Evolutionary conservation across 106 monocot species (phyloP).

Genomic region (Alisma plantagoaquatica): DNA sequence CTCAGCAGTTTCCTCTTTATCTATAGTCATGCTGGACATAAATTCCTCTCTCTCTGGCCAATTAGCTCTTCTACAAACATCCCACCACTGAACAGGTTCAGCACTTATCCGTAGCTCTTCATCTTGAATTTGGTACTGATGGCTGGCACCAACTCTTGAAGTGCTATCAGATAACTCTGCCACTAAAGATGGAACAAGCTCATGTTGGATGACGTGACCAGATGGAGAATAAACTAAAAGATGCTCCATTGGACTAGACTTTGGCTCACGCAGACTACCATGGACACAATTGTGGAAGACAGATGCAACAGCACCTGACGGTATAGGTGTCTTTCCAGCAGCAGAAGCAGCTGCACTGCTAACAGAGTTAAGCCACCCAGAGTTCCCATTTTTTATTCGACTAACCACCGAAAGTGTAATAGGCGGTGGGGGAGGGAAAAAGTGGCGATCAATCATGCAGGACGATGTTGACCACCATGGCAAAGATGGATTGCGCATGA

Average conservation of each 20-base stretch:
- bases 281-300: slow-evolving; percentile 63
- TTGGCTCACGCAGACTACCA: slow-evolving; percentile 9
- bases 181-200: slow-evolving; percentile 48
- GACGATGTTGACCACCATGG: slow-evolving; percentile 89
- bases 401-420: slow-evolving; percentile 68
- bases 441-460: slow-evolving; percentile 38
- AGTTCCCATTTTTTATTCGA: slow-evolving; percentile 73
- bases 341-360: slow-evolving; percentile 85
- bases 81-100: slow-evolving; percentile 98
- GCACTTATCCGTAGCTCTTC: slow-evolving; percentile 74
- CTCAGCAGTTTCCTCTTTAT: slow-evolving; percentile 18
- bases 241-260: slow-evolving; percentile 61
- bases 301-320: slow-evolving; percentile 84
- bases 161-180: slow-evolving; percentile 43
- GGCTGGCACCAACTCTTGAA: slow-evolving; percentile 32
- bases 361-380: slow-evolving; percentile 89
- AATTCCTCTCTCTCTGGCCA: slow-evolving; percentile 92
- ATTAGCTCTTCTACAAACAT: slow-evolving; percentile 79
- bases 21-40: slow-evolving; percentile 21
- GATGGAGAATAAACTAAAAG: slow-evolving; percentile 89
- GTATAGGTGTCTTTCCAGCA: slow-evolving; percentile 54
- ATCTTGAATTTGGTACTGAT: slow-evolving; percentile 51
- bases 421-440: slow-evolving; percentile 52
- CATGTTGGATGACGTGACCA: slow-evolving; percentile 89
- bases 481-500: slow-evolving; percentile 46